phyloP scores from a whole-genome alignment of 1,284 basidiomycete genomes.

The Meripilus lineatus region DNA sequence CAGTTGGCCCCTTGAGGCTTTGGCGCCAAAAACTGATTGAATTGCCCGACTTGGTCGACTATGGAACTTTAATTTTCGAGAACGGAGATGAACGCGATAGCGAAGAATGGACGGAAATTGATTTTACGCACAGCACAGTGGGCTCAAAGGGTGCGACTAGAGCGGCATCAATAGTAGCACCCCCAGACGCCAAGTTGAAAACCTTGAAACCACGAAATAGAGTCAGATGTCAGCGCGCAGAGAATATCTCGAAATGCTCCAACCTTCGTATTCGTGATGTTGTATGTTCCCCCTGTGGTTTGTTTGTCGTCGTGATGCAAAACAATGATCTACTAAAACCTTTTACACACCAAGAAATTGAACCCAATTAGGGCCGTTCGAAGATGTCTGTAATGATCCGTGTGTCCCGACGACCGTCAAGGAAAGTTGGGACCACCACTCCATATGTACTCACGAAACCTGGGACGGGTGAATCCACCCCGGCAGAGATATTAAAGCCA shows the following conservation, averaged over 20 bases:
- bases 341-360: conserved; percentile 41
- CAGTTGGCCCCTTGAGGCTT: conserved; percentile 49
- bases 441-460: conserved; percentile 38
- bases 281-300: conserved; percentile 39
- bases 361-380: conserved; percentile 64
- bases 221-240: conserved; percentile 1
- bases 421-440: conserved; percentile 6
- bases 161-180: conserved; percentile 58
- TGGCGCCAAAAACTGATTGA: conserved; percentile 44
- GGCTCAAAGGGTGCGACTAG: conserved; percentile 52
- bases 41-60: conserved; percentile 58
- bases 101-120: background rate
- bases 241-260: conserved; percentile 3
- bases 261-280: conserved; percentile 50
- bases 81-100: background rate
- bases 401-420: conserved; percentile 8
- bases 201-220: conserved; percentile 30
- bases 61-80: conserved; percentile 38
- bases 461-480: conserved; percentile 48
- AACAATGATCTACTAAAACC: conserved; percentile 7
- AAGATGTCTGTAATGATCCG: conserved; percentile 37
- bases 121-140: conserved; percentile 43
- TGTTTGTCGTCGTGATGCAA: conserved; percentile 1
- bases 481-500: conserved; percentile 57
- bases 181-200: conserved; percentile 55